Percentiles rank a stretch among this genome's conserved stretches.
Conservation (phyloP, 75 land plant genomes). For the Isoetes taiwanensis region DNA sequence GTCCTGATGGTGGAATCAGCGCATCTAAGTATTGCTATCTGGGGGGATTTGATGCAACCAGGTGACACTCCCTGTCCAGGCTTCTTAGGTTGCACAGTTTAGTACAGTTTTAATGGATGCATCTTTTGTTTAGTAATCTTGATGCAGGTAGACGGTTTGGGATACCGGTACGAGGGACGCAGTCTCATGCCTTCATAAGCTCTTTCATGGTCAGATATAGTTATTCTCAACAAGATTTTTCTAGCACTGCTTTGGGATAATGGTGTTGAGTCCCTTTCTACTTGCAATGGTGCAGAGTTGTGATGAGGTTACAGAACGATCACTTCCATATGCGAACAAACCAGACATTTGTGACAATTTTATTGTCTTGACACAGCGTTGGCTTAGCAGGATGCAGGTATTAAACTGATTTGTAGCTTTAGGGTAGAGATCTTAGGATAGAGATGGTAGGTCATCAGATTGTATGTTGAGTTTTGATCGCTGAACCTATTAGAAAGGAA, state of each 20-base stretch:
- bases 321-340: neutral
- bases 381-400: constrained; percentile 1
- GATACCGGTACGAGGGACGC: constrained; percentile 95
- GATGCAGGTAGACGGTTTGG: constrained; percentile 81
- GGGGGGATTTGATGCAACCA: constrained; percentile 98
- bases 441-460: no score
- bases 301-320: neutral
- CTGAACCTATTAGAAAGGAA: no score
- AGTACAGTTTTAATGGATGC: no score
- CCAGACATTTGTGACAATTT: neutral
- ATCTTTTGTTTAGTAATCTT: constrained; percentile 89
- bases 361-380: neutral
- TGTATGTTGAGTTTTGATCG: no score
- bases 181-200: constrained; percentile 95
- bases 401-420: no score
- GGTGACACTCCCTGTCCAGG: constrained; percentile 25
- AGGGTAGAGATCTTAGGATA: no score
- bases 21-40: constrained; percentile 89
- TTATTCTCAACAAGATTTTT: neutral
- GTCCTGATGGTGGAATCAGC: constrained; percentile 95
- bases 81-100: neutral
- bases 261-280: no score
- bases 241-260: no score
- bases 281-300: constrained; percentile 6
- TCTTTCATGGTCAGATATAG: constrained; percentile 65